Base-by-base conservation (phyloP, 2,329 filamentous ascomycete genomes). In the Lecanosticta acicola region DNA sequence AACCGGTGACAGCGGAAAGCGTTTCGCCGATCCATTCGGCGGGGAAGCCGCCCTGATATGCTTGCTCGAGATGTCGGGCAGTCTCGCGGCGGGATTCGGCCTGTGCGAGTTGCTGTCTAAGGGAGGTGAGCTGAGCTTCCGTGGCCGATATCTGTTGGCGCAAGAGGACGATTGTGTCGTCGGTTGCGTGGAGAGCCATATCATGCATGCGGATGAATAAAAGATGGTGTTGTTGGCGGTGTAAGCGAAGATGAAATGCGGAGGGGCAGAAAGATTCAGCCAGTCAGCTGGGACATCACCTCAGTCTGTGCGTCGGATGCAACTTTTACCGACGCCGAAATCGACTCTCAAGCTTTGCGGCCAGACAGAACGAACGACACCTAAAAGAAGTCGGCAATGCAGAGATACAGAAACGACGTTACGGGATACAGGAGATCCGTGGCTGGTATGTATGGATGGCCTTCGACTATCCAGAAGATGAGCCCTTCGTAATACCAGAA, bases 1-100 rank as follows among this genome's bases (percentile, higher is more conserved):
- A 41, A 20, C 51, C 51, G 16, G 51, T 52, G 21, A 71, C 45
- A 0, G 64, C 66, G 1, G 66, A 66, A 41, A 68, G 61, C 0
- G 70, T 57, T 52, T 73, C 71, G 35, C 65, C 63, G 13, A 67
- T 65, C 56, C 70, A 71, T 33, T 69, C 66, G 38, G 68, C 63
- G 11, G 67, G 65, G 19, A 72, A 54, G 16, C 69, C 69, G 51
- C 67, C 68, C 29, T 65, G 54, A 43, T 57, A 60, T n/a, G 57
- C 53, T 38, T 55, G 47, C 38, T 55, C 43, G 10, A 54, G 44
- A 32, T 67, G 62, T 17, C 57, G 53, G 10, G 56, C 53, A 21
- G 48, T 48, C 44, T 53, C 47, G 32, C 51, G 59, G 26, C 54
- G 61, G 29, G 62, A 58, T 49, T 73, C 69, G 5, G 68, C 68